A percentile compares a stretch with the other conserved stretches of the same genome.
These are phyloP conservation scores for Fusarium napiforme DNA, from an alignment of 2,329 filamentous ascomycete genomes.

Conservation along the genomic window DNA sequence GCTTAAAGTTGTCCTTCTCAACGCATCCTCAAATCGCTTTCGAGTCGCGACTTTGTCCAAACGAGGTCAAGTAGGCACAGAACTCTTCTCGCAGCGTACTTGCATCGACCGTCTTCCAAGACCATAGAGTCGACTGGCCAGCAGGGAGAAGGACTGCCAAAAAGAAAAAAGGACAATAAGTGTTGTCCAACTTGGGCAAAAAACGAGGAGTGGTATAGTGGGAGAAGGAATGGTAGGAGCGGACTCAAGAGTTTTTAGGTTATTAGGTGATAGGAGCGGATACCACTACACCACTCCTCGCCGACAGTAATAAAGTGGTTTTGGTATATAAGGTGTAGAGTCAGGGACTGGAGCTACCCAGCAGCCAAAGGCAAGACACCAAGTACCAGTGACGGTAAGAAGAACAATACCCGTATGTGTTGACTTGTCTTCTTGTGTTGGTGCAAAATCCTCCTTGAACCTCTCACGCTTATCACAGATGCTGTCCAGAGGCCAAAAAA, in stretches of 20 bases:
- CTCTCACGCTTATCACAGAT: background rate
- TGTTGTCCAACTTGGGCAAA: background rate
- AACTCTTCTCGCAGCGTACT: too few species aligned
- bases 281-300: constrained; percentile 6
- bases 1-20: background rate
- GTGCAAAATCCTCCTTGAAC: background rate
- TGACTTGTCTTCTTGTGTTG: background rate
- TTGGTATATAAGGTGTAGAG: background rate
- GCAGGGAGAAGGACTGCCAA: background rate
- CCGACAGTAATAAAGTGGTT: background rate
- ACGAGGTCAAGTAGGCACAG: background rate
- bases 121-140: background rate
- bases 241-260: background rate
- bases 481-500: background rate
- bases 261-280: background rate
- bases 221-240: background rate
- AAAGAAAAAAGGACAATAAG: background rate
- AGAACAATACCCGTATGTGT: background rate
- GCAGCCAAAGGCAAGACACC: background rate
- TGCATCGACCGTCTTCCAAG: too few species aligned
- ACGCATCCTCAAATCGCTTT: rapidly evolving
- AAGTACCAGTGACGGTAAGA: background rate
- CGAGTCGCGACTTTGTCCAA: background rate
- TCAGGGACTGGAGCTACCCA: too few species aligned
- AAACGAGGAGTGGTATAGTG: background rate